These are phyloP conservation scores for Aspergillus novofumigatus DNA, from an alignment of 2,329 filamentous ascomycete genomes.

Conservation along the genomic window DNA sequence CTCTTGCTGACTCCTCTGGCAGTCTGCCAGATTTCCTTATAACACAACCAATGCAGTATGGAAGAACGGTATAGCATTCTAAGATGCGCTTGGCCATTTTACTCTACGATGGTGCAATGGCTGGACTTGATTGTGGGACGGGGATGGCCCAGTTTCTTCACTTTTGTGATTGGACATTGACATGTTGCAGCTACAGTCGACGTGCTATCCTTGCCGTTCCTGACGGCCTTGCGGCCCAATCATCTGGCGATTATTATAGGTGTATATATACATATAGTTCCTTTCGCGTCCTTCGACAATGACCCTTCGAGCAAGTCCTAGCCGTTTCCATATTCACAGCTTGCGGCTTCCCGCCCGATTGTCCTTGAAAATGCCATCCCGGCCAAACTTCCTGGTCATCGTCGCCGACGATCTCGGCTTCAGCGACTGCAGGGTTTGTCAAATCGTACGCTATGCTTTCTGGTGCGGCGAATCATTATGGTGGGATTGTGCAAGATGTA, in stretches of 20 bases:
- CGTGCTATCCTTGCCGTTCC: background rate
- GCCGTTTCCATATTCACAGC: background rate
- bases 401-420: constrained; percentile 47
- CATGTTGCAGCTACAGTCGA: background rate
- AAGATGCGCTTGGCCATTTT: background rate
- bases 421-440: constrained; percentile 45
- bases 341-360: background rate
- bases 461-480: constrained; percentile 34
- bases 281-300: background rate
- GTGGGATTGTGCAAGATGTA: constrained; percentile 5
- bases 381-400: constrained; percentile 26
- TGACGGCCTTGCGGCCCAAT: background rate
- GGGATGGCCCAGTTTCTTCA: background rate
- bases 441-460: constrained; percentile 26
- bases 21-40: background rate
- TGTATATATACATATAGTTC: background rate
- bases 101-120: background rate
- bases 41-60: background rate
- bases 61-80: background rate
- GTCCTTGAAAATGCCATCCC: background rate
- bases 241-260: background rate
- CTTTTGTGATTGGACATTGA: background rate
- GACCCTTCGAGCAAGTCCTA: background rate
- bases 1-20: background rate
- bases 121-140: background rate